Evolutionary conservation across 2,329 filamentous ascomycete species (phyloP).

Genomic region (Rhinocladiella similis): DNA sequence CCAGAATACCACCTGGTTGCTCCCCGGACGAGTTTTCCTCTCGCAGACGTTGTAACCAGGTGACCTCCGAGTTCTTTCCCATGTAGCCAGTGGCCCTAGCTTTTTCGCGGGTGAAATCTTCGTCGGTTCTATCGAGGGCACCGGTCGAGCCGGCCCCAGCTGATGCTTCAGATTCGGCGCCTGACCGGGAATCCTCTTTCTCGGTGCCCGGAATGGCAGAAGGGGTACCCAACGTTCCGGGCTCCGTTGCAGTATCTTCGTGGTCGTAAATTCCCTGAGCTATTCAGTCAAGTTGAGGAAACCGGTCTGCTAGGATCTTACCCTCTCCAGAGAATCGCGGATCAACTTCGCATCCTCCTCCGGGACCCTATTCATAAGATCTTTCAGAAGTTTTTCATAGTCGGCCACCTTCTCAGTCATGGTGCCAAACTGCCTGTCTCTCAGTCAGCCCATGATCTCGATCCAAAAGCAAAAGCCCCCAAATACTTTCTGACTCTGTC

Average conservation of each 20-base stretch:
- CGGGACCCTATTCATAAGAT: conserved; percentile 37
- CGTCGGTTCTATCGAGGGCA: conserved; percentile 46
- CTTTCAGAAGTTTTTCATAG: conserved; percentile 42
- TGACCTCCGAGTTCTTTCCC: conserved; percentile 49
- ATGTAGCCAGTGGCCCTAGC: conserved; percentile 44
- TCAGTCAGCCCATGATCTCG: conserved; percentile 3
- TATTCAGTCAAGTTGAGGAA: conserved; percentile 1
- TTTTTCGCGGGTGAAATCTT: conserved; percentile 43
- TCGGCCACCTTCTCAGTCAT: conserved; percentile 40
- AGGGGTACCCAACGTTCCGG: conserved; percentile 5
- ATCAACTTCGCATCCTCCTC: conserved; percentile 38
- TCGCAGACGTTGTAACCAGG: conserved; percentile 46
- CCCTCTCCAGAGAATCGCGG: conserved; percentile 39
- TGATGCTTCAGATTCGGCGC: conserved; percentile 28
- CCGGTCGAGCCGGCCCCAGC: conserved; percentile 41
- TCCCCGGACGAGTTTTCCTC: conserved; percentile 40
- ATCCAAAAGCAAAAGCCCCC: conserved; percentile 2
- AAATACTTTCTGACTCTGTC: conserved; percentile 45
- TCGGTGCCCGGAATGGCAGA: conserved; percentile 21
- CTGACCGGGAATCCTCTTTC: conserved; percentile 24
- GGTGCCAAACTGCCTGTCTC: conserved; percentile 40
- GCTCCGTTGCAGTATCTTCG: conserved; percentile 21
- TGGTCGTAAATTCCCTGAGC: conserved; percentile 19
- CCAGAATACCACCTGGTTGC: not conserved
- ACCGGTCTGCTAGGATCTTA: conserved; percentile 16